A percentile compares a stretch with the other conserved stretches of the same genome.
phyloP scores from a whole-genome alignment of 257 asterid species.

The Fraxinus americana region DNA sequence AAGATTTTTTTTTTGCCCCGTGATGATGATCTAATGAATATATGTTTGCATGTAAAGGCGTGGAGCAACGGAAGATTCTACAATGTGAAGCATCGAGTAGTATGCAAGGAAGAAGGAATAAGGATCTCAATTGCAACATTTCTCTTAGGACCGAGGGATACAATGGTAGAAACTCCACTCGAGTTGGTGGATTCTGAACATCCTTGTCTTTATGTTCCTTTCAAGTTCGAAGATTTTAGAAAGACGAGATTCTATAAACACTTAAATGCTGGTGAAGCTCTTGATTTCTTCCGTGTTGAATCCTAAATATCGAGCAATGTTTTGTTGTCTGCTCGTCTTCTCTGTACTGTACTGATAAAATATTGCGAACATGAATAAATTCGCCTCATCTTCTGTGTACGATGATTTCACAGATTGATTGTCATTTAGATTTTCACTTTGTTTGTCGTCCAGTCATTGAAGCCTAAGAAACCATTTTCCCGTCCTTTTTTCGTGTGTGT shows the following conservation, averaged over 20 bases:
- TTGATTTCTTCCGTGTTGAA: constrained; percentile 23
- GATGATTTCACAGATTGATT: neutral
- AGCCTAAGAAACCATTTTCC: too few relatives aligned
- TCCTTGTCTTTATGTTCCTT: constrained; percentile 30
- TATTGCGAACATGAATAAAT: neutral
- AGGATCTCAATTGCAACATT: constrained; percentile 34
- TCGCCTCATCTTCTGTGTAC: neutral
- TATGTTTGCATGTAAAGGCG: constrained; percentile 13
- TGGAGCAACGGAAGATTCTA: constrained; percentile 44
- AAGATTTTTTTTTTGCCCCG: too few relatives aligned
- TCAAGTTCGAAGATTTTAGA: constrained; percentile 25
- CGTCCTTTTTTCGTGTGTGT: too few relatives aligned
- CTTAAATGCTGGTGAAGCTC: constrained; percentile 31
- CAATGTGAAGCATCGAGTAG: constrained; percentile 35
- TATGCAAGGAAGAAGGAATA: constrained; percentile 34
- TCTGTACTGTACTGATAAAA: neutral
- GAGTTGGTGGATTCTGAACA: constrained; percentile 31
- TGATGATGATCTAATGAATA: neutral
- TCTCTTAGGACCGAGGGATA: constrained; percentile 33
- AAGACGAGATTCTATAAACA: constrained; percentile 24
- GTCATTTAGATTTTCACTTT: neutral
- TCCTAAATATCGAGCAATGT: neutral
- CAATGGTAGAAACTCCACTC: constrained; percentile 20
- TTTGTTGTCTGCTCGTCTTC: too few relatives aligned
- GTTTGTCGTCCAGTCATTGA: too few relatives aligned